Evolutionary conservation across 805 yeast species (phyloP), one percentile per base, ranked within the genome.

Genomic region (Zygosaccharomyces rouxii): DNA sequence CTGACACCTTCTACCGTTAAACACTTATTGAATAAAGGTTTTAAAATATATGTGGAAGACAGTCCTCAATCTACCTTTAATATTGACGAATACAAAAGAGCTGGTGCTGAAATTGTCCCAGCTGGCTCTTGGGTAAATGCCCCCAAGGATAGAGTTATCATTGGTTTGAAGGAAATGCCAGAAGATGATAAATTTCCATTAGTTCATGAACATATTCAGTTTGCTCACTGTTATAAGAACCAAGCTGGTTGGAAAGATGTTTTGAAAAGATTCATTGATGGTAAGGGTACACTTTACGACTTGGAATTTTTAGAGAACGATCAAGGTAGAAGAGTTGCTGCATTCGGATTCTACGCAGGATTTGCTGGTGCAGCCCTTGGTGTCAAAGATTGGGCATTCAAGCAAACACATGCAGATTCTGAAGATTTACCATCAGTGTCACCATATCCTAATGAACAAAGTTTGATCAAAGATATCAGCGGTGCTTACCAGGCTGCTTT

Each of bases 291-390:
- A 11, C 78, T 94, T 57, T 94, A 94, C 67, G 99, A 94, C 68
- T 75, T 94, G 57, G 99, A 94, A 73, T 94, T 94, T 66, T 75
- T 94, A 67, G 95, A 87, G 69, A 89, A 94, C 67, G 97, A 86
- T 59, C 83, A 80, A 63, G 98, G 98, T 30, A 86, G 99, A 76
- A 86, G 99, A 72, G 99, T 94, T 25, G 99, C 99, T 39, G 99
- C 99, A 7, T 94, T 94, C 67, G 99, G 99, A n/a, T 94, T 80
- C 76, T 92, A 92, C 69, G 99, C 99, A 39, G 99, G 99, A n/a
- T 94, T 94, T 68, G 99, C 98, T 5, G 99, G 99, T 63, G 99
- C 99, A 30, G 99, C 99, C 29, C 72, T 94, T 48, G 99, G 99
- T 62, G 76, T 92, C 44, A 80, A 80, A 68, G 96, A 89, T 70